Evolutionary conservation across 73 alveolate species (phyloP), one percentile per base, ranked within the genome.

Genomic region (Tetrahymena borealis): DNA sequence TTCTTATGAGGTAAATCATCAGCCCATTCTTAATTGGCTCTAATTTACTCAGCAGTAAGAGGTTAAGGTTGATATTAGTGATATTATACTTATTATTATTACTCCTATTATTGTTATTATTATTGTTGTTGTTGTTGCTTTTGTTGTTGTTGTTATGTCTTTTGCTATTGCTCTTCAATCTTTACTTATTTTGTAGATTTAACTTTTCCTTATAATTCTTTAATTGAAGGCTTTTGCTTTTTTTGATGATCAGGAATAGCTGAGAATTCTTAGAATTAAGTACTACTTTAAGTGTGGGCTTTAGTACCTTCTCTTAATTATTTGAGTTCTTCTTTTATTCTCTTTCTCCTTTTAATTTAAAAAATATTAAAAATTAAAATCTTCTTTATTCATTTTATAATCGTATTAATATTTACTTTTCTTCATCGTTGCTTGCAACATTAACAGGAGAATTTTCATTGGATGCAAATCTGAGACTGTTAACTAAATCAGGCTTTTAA

Each of bases 391-490:
- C 3, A 7, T 41, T 41, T 7, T 41, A n/a, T n/a, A 3, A 60
- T 60, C n/a, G 2, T n/a, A 11, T 13, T 60, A 3, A 15, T 18
- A 24, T 24, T 60, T 60, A 60, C 85, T 60, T 60, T 60, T 60
- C 85, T 60, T 60, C 85, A 24, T 60, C 85, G 1, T 32, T 18
- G 35, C 28, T 60, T 32, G 85, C 85, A 60, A 60, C 85, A 15
- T 60, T 60, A 60, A 60, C 85, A n/a, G 85, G 85, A 60, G 85
- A 60, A 35, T 60, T 60, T 60, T 60, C 93, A 33, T 93, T 92
- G 11, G 95, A 93, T 1, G 95, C 95, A 90, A 93, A 93, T 93
- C 95, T 93, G 24, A 93, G 78, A 32, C 93, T 93, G 78, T 93
- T 93, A 18, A 90, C 78, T 85, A 93, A 85, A 40, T 93, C 93